A percentile compares a stretch with the other conserved stretches of the same genome.
Conservation (phyloP, 192 early-diverging fungal species). For the Lobosporangium transversale region DNA sequence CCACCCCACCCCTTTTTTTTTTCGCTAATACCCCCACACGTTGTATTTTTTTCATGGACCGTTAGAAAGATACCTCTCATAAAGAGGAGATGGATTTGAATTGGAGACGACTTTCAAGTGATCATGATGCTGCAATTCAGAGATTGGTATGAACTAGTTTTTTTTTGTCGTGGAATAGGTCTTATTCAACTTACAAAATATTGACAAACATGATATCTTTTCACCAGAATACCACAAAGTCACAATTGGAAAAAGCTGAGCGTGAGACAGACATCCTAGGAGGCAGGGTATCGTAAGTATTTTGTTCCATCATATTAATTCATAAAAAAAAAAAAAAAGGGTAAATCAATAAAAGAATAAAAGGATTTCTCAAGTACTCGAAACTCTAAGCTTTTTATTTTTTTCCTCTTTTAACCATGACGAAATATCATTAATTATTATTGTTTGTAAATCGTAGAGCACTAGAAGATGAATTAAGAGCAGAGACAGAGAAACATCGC, state of each 20-base stretch:
- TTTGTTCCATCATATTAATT: not conserved
- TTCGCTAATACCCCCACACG: not conserved
- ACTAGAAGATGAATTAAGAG: slow-evolving; percentile 38
- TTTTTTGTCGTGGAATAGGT: no score
- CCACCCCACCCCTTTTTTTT: not conserved
- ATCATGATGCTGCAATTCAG: slow-evolving; percentile 30
- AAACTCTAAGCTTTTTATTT: no score
- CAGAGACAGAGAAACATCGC: slow-evolving; percentile 44
- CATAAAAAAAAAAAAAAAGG: no score
- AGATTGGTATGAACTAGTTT: slow-evolving; percentile 37
- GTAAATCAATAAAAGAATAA: no score
- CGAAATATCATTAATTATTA: no score
- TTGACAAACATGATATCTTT: not conserved
- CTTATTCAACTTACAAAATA: no score
- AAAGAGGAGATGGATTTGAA: slow-evolving; percentile 52
- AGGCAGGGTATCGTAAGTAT: slow-evolving; percentile 22
- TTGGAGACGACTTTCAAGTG: slow-evolving; percentile 40
- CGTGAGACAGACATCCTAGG: slow-evolving; percentile 30
- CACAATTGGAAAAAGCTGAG: slow-evolving; percentile 26
- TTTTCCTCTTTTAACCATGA: no score
- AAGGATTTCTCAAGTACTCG: no score
- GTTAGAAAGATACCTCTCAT: slow-evolving; percentile 42
- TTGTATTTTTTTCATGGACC: not conserved
- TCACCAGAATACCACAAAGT: slow-evolving; percentile 19
- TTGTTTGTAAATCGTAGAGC: no score